Evolutionary conservation across 495 filamentous ascomycete genomes (phyloP).

Genomic region (Penicillium odoratum): DNA sequence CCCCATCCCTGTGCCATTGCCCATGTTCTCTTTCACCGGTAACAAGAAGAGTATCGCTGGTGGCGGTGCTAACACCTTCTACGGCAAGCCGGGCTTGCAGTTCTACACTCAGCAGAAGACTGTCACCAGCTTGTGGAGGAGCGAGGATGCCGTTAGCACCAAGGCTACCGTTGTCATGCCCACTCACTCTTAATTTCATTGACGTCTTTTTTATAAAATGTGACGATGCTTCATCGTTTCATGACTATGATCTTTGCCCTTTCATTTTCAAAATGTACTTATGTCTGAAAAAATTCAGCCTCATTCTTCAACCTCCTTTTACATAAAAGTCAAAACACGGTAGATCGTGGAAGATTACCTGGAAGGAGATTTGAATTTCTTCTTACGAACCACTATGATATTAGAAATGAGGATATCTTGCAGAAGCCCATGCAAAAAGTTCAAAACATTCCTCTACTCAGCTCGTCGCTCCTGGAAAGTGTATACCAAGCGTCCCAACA

Average conservation of each 20-base stretch:
- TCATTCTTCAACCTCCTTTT: background rate
- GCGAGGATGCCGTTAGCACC: constrained; percentile 74
- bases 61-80: constrained; percentile 91
- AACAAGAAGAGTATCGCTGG: constrained; percentile 97
- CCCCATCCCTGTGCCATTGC: constrained; percentile 82
- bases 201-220: background rate
- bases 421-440: background rate
- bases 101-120: constrained; percentile 99
- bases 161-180: constrained; percentile 92
- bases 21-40: constrained; percentile 97
- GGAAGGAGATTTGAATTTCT: background rate
- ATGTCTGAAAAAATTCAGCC: background rate
- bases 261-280: constrained; percentile 5
- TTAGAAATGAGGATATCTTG: background rate
- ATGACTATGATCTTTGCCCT: background rate
- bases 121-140: constrained; percentile 87
- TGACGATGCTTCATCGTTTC: constrained; percentile 2
- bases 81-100: constrained; percentile 84
- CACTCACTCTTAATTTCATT: constrained; percentile 58
- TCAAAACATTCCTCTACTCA: constrained; percentile 6
- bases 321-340: background rate
- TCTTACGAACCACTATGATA: background rate
- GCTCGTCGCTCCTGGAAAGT: constrained; percentile 45
- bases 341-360: background rate
- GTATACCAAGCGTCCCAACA: constrained; percentile 72